Evolutionary conservation across 2,329 filamentous ascomycete species (phyloP), one percentile per base, ranked within the genome.

Genomic region (Aspergillus hortae): DNA sequence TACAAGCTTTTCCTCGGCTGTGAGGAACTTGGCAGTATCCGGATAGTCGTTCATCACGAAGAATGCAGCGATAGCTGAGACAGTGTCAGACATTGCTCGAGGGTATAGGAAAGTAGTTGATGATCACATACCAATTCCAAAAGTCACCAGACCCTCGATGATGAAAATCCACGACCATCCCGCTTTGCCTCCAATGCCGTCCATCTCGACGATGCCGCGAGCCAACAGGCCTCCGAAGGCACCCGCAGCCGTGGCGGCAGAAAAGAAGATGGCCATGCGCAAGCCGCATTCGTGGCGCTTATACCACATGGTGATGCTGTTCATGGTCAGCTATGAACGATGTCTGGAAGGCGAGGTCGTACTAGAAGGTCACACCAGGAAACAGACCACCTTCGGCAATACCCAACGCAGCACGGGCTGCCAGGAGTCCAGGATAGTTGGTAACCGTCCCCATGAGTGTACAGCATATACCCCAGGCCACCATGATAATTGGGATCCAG

Each of bases 401-500:
- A 38, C 79, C 79, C 0, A 82, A 70, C 36, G 77, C 70, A 53
- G 74, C 71, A 19, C 79, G 72, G 44, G 75, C 65, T 56, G 68
- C 70, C 59, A 84, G 67, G n/a, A 82, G 76, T 1, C 78, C 77
- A 4, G 63, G 60, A 48, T 75, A 80, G 60, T 72, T 77, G 10
- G 73, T 59, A n/a, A 83, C 77, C 10, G 79, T 60, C n/a, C 81
- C 81, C 67, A 79, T 77, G 23, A 74, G 62, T 0, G 57, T 63
- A 49, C 60, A 62, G n/a, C 65, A 58, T 17, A 59, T 46, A 35
- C 62, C 62, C 68, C 70, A 67, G 50, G 58, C 55, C 38, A 76
- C 54, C 68, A 77, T 80, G 58, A 82, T 78, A 54, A 66, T 71
- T 4, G 78, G 76, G 25, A 83, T 76, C 74, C 77, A 82, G 47